Percentiles rank a stretch among this genome's conserved stretches.
Evolutionary conservation across 2,329 filamentous ascomycete genomes (phyloP).

Genomic region (Orbilia quercus): DNA sequence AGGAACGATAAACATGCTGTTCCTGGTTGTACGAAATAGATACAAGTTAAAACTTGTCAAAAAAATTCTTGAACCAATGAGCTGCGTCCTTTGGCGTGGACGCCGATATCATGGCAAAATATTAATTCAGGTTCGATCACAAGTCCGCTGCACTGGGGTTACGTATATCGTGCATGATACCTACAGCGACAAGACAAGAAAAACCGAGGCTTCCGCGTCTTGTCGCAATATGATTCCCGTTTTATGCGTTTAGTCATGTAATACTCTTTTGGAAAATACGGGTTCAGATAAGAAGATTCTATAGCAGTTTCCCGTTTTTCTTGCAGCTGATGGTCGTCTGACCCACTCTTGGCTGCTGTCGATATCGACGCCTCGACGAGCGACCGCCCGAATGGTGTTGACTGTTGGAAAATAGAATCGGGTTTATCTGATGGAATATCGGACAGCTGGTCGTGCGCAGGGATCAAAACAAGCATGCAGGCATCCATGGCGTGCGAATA

Average conservation of each 20-base stretch:
- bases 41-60: too few relatives aligned
- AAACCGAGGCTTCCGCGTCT: slow-evolving; percentile 42
- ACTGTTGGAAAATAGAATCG: background rate
- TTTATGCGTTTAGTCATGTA: slow-evolving; percentile 31
- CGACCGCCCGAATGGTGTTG: background rate
- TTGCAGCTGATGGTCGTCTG: slow-evolving; percentile 21
- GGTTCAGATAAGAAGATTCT: slow-evolving; percentile 15
- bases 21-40: background rate
- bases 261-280: slow-evolving; percentile 19
- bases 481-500: slow-evolving; percentile 1
- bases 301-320: slow-evolving; percentile 53
- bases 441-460: background rate
- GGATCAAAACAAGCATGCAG: slow-evolving; percentile 2
- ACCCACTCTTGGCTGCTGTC: slow-evolving; percentile 25
- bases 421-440: background rate
- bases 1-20: background rate
- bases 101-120: too few relatives aligned
- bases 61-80: too few relatives aligned
- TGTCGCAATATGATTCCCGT: slow-evolving; percentile 39
- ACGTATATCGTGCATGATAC: background rate
- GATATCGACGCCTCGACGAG: slow-evolving; percentile 8
- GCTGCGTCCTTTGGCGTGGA: too few relatives aligned
- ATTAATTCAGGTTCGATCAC: background rate
- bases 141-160: background rate
- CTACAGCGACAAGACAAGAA: slow-evolving; percentile 11